Percentiles rank a stretch among this genome's conserved stretches.
Evolutionary conservation across 192 early-diverging fungal genomes (phyloP).

Genomic region (Coemansia sp.): DNA sequence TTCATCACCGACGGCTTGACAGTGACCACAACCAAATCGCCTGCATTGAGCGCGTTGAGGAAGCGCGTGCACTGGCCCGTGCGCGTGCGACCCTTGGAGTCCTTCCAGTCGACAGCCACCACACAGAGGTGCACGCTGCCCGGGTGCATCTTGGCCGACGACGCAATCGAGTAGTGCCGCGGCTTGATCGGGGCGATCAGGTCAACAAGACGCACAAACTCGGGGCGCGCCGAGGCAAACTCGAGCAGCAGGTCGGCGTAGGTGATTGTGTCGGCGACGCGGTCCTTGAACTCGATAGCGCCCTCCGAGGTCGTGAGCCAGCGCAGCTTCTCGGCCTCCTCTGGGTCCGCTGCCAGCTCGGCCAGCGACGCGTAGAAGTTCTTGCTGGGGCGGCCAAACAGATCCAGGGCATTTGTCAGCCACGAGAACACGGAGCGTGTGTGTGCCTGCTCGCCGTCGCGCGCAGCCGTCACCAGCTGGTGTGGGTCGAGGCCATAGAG

Average conservation of each 20-base stretch:
- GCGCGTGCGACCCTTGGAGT: slow-evolving; percentile 60
- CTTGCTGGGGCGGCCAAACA: slow-evolving; percentile 94
- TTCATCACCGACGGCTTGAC: slow-evolving; percentile 98
- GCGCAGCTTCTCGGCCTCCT: slow-evolving; percentile 63
- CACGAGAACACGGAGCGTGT: slow-evolving; percentile 73
- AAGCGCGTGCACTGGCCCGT: slow-evolving; percentile 92
- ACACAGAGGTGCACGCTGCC: slow-evolving; percentile 87
- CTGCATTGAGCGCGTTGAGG: slow-evolving; percentile 65
- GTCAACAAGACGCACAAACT: slow-evolving; percentile 65
- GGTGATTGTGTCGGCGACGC: slow-evolving; percentile 77
- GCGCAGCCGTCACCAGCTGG: slow-evolving; percentile 61
- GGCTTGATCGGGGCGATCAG: slow-evolving; percentile 88
- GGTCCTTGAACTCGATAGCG: slow-evolving; percentile 70
- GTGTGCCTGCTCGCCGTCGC: slow-evolving; percentile 56
- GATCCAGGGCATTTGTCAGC: slow-evolving; percentile 78
- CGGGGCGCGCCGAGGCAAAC: slow-evolving; percentile 78
- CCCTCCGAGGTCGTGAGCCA: slow-evolving; percentile 69
- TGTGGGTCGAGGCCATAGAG: slow-evolving; percentile 68
- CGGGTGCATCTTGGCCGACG: slow-evolving; percentile 80
- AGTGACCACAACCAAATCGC: slow-evolving; percentile 72
- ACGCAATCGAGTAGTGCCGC: slow-evolving; percentile 98
- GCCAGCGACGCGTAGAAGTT: slow-evolving; percentile 87
- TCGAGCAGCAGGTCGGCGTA: slow-evolving; percentile 85
- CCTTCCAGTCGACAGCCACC: slow-evolving; percentile 88
- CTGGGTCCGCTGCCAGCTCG: slow-evolving; percentile 61